Evolutionary conservation across 2,329 filamentous ascomycete genomes (phyloP).

Genomic region (Fusarium equiseti): DNA sequence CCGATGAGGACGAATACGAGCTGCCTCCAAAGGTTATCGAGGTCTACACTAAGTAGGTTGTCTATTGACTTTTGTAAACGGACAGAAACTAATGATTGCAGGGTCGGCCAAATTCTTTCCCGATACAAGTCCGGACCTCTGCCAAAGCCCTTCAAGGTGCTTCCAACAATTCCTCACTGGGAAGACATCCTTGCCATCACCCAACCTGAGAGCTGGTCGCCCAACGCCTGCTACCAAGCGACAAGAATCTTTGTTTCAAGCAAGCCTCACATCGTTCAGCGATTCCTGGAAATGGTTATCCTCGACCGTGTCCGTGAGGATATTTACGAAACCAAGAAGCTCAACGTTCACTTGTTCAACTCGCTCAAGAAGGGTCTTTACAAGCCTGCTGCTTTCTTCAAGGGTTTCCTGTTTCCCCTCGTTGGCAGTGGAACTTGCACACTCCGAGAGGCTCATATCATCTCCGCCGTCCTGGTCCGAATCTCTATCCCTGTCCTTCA

Average conservation of each 20-base stretch:
- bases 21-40: constrained; percentile 92
- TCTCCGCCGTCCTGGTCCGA: constrained; percentile 85
- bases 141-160: constrained; percentile 97
- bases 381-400: constrained; percentile 96
- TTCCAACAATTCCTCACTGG: constrained; percentile 92
- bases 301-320: constrained; percentile 93
- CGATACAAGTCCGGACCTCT: constrained; percentile 97
- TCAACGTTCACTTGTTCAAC: constrained; percentile 96
- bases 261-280: constrained; percentile 82
- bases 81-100: constrained; percentile 50
- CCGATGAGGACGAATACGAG: constrained; percentile 87
- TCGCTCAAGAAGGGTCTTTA: constrained; percentile 91
- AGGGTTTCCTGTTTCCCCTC: constrained; percentile 92
- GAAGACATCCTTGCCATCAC: constrained; percentile 88
- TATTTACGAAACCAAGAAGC: constrained; percentile 92
- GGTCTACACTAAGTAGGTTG: constrained; percentile 84
- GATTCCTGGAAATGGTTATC: constrained; percentile 88
- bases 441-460: constrained; percentile 89
- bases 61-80: no score
- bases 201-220: constrained; percentile 78
- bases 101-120: constrained; percentile 87
- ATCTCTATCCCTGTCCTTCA: constrained; percentile 92
- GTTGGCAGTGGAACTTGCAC: constrained; percentile 89
- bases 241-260: constrained; percentile 92
- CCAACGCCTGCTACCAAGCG: constrained; percentile 86